Conservation (phyloP, 768 basidiomycete genomes). For the Serendipita sp. region DNA sequence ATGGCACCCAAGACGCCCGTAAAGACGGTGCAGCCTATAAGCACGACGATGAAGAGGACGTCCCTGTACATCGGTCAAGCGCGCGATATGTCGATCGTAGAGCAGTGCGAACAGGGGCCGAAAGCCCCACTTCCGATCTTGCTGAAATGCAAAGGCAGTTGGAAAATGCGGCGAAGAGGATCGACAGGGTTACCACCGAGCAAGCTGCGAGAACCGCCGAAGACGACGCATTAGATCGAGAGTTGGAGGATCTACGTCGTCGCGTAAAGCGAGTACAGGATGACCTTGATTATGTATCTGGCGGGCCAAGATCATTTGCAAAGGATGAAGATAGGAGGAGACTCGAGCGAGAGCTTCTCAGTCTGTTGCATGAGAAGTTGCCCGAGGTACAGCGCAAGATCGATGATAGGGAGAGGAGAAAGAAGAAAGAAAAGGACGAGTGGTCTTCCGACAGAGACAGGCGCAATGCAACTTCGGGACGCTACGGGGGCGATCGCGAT, state of each 20-base stretch:
- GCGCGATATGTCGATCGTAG: conserved; percentile 75
- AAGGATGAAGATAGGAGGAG: conserved; percentile 77
- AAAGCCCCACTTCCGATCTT: conserved; percentile 53
- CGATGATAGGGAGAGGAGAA: conserved; percentile 58
- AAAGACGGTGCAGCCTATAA: conserved; percentile 89
- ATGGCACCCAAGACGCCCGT: conserved; percentile 34
- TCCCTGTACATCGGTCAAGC: conserved; percentile 61
- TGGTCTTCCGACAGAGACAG: conserved; percentile 65
- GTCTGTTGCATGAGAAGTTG: conserved; percentile 75
- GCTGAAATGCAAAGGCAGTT: conserved; percentile 76
- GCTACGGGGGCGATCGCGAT: conserved; percentile 41
- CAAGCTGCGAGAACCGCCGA: conserved; percentile 48
- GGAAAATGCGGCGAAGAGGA: conserved; percentile 57
- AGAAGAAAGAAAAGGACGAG: conserved; percentile 60
- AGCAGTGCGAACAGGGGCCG: conserved; percentile 54
- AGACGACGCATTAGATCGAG: conserved; percentile 81
- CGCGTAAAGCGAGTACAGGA: conserved; percentile 76
- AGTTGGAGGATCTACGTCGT: conserved; percentile 73
- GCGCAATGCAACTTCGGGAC: conserved; percentile 44
- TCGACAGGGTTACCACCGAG: conserved; percentile 57
- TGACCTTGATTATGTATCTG: conserved; percentile 73
- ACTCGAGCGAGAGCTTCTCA: conserved; percentile 73
- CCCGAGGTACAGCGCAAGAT: conserved; percentile 82
- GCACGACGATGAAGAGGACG: conserved; percentile 45
- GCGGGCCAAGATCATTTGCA: conserved; percentile 48